phyloP scores from a whole-genome alignment of 345 rosid species.

The Eucalyptus sp. region DNA sequence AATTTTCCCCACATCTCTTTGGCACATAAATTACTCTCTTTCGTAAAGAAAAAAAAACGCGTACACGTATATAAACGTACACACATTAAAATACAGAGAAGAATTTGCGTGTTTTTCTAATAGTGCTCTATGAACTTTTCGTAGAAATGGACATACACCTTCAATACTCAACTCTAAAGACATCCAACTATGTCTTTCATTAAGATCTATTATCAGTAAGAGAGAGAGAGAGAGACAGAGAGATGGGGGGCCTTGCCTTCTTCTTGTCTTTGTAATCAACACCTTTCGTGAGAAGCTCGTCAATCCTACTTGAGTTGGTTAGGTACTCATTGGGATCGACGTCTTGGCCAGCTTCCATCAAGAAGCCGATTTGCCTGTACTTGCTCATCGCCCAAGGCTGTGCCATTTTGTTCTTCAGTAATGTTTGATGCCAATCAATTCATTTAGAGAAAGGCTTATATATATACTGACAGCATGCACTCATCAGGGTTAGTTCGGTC shows the following conservation, averaged over 20 bases:
- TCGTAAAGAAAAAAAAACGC: not conserved
- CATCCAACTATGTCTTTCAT: not conserved
- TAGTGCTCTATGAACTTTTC: not conserved
- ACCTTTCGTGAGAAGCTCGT: fast-evolving
- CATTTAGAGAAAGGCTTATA: not conserved
- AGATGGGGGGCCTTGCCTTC: not conserved
- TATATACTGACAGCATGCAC: not conserved
- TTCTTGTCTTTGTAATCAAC: not conserved
- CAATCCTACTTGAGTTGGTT: fast-evolving
- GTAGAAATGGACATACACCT: not conserved
- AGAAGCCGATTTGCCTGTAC: no score
- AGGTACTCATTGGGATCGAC: not conserved
- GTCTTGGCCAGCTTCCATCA: no score
- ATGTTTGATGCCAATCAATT: no score
- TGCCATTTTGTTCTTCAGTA: no score
- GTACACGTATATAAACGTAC: not conserved
- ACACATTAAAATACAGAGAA: not conserved
- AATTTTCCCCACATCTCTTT: not conserved
- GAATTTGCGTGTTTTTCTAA: not conserved
- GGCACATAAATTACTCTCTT: not conserved
- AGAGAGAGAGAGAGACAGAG: not conserved
- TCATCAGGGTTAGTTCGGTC: not conserved
- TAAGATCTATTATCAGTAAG: not conserved
- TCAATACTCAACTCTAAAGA: not conserved
- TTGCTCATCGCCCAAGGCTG: no score